phyloP scores from a whole-genome alignment of 768 basidiomycete species.

The Hypsizygus marmoreus region DNA sequence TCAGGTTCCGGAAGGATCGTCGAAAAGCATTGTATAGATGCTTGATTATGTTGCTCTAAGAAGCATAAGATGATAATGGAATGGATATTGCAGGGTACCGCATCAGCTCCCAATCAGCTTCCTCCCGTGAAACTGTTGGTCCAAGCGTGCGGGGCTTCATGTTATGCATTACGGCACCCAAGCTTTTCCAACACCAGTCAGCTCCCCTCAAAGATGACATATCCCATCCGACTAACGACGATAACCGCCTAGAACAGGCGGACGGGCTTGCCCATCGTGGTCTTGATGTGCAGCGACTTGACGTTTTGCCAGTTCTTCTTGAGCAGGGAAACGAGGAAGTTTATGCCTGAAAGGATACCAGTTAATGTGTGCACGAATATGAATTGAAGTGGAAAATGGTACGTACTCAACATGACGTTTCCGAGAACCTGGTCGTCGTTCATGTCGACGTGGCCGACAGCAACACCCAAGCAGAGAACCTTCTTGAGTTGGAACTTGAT shows the following conservation, averaged over 20 bases:
- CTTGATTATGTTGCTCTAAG: no score
- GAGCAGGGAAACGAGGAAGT: conserved; percentile 98
- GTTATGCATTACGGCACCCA: conserved; percentile 74
- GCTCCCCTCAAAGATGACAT: conserved; percentile 14
- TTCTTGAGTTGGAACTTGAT: conserved; percentile 99
- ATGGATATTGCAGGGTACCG: conserved; percentile 27
- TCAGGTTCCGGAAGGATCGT: no score
- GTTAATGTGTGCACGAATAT: conserved; percentile 5
- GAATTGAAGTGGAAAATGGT: background rate
- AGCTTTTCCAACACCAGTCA: conserved; percentile 22
- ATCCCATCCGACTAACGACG: conserved; percentile 5
- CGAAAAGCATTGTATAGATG: no score
- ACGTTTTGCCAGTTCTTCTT: conserved; percentile 99
- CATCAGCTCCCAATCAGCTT: conserved; percentile 91
- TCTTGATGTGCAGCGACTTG: conserved; percentile 98
- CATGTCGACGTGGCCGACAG: conserved; percentile 98
- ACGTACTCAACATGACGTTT: conserved; percentile 95
- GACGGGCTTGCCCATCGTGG: conserved; percentile 98
- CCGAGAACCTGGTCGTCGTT: conserved; percentile 93
- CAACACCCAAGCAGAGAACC: conserved; percentile 98
- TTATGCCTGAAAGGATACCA: conserved; percentile 69
- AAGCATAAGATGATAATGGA: conserved; percentile 7
- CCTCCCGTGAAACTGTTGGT: conserved; percentile 82
- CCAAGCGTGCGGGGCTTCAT: conserved; percentile 98
- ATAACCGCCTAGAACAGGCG: conserved; percentile 77